Conservation (phyloP, 768 basidiomycete genomes). For the Xanthoconium purpureum region DNA sequence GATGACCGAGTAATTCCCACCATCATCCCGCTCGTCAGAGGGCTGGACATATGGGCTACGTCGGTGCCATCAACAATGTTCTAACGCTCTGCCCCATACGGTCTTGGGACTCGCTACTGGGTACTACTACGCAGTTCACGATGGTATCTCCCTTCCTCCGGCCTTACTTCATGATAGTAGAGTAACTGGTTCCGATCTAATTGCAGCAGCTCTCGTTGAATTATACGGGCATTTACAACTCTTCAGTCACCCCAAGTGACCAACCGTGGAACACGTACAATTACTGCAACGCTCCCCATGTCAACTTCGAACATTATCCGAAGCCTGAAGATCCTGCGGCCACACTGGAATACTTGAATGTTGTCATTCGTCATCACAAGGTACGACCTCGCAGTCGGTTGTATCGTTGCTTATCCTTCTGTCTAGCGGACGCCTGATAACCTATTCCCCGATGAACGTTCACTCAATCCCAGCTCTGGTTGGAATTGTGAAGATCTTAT, state of each 20-base stretch:
- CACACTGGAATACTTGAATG: conserved; percentile 40
- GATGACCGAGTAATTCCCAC: too few relatives aligned
- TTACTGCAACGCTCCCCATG: conserved; percentile 51
- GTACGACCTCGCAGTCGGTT: conserved; percentile 18
- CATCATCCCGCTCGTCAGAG: too few relatives aligned
- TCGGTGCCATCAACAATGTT: too few relatives aligned
- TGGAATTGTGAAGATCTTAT: conserved; percentile 42
- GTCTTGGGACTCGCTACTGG: not conserved
- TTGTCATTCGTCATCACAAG: conserved; percentile 48
- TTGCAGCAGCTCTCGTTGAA: conserved; percentile 8
- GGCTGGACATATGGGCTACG: too few relatives aligned
- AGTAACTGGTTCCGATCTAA: not conserved
- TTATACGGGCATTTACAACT: conserved; percentile 40
- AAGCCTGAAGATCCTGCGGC: conserved; percentile 28
- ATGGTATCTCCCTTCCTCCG: conserved; percentile 6
- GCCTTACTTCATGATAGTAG: not conserved
- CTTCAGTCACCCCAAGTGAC: conserved; percentile 39
- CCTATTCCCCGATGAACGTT: conserved; percentile 42
- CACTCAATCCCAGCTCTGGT: conserved; percentile 35
- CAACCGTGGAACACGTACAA: conserved; percentile 52
- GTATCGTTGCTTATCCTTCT: not conserved
- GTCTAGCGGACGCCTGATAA: conserved; percentile 49
- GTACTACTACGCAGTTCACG: not conserved
- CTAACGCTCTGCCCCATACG: too few relatives aligned
- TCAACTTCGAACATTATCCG: conserved; percentile 39